Conservation (phyloP, 495 filamentous ascomycete species). For the Lasiosphaeria hispida region DNA sequence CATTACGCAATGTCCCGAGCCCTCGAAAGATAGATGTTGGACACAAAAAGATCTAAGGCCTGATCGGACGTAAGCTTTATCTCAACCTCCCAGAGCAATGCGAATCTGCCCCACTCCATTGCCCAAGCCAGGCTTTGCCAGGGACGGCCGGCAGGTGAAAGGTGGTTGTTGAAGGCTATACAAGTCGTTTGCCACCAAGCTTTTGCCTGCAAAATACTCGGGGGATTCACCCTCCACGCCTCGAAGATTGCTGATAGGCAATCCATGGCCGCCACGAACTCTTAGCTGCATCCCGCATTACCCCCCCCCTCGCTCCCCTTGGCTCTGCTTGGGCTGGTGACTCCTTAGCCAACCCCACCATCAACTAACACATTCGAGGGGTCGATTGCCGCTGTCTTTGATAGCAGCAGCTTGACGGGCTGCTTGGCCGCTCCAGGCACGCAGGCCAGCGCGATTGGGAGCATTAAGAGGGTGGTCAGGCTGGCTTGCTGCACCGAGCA, state of each 20-base stretch:
- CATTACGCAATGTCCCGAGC: too few species aligned
- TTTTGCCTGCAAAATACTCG: background rate
- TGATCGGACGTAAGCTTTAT: too few species aligned
- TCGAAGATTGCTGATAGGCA: background rate
- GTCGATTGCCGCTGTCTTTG: slow-evolving; percentile 9
- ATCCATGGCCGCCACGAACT: background rate
- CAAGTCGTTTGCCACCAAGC: background rate
- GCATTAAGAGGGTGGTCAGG: background rate
- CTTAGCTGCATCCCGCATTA: background rate
- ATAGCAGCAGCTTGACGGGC: slow-evolving; percentile 15
- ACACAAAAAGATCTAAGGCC: too few species aligned
- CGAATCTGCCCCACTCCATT: background rate
- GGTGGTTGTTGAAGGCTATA: background rate
- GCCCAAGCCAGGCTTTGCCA: background rate
- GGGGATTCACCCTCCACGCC: background rate
- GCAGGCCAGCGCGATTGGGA: background rate
- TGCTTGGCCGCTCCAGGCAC: background rate
- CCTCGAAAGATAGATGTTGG: too few species aligned
- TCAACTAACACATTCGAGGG: slow-evolving; percentile 20
- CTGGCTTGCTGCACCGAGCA: slow-evolving; percentile 6
- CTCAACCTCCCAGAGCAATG: too few species aligned
- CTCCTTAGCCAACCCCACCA: slow-evolving; percentile 19
- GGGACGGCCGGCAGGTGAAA: background rate
- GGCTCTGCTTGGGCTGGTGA: background rate
- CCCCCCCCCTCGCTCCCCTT: background rate